phyloP scores from a whole-genome alignment of 352 stramenopile species.

The Phytophthora chlamydospora region DNA sequence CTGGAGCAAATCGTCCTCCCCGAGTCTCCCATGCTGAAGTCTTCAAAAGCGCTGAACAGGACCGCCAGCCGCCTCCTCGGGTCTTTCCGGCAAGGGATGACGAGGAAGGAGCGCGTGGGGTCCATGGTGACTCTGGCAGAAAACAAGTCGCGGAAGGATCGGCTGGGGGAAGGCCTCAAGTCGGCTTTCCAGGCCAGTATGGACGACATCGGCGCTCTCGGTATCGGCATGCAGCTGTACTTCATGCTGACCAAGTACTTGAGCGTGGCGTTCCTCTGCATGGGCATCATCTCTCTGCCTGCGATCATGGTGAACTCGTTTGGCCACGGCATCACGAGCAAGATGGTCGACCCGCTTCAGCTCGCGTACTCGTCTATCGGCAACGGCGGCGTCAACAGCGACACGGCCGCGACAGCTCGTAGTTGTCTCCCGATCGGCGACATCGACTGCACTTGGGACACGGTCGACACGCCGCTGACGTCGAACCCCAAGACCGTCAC shows the following conservation, averaged over 20 bases:
- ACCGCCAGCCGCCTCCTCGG: conserved; percentile 6
- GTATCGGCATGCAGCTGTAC: conserved; percentile 65
- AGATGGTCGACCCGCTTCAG: conserved; percentile 48
- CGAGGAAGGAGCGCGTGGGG: conserved; percentile 20
- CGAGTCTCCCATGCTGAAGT: conserved; percentile 7
- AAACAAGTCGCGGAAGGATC: conserved; percentile 34
- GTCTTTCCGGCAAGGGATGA: conserved; percentile 18
- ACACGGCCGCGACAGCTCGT: conserved; percentile 28
- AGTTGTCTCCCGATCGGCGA: conserved; percentile 40
- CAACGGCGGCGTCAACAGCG: conserved; percentile 49
- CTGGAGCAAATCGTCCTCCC: conserved; percentile 16
- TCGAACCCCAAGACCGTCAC: conserved; percentile 43
- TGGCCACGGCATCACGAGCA: conserved; percentile 51
- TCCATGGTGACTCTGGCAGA: conserved; percentile 30
- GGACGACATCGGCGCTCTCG: conserved; percentile 52
- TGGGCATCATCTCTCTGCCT: conserved; percentile 52
- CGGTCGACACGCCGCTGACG: conserved; percentile 48
- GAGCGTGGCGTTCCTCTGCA: conserved; percentile 38
- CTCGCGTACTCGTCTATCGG: conserved; percentile 51
- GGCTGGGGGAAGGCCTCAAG: conserved; percentile 45
- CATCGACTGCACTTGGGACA: conserved; percentile 57
- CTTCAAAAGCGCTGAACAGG: not conserved
- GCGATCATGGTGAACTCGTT: conserved; percentile 48
- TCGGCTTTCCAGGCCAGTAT: conserved; percentile 39
- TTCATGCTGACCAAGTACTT: conserved; percentile 67